Percentiles rank a stretch among this genome's conserved stretches.
Conservation (phyloP, 2,329 filamentous ascomycete species). For the Aspergillus sp. region DNA sequence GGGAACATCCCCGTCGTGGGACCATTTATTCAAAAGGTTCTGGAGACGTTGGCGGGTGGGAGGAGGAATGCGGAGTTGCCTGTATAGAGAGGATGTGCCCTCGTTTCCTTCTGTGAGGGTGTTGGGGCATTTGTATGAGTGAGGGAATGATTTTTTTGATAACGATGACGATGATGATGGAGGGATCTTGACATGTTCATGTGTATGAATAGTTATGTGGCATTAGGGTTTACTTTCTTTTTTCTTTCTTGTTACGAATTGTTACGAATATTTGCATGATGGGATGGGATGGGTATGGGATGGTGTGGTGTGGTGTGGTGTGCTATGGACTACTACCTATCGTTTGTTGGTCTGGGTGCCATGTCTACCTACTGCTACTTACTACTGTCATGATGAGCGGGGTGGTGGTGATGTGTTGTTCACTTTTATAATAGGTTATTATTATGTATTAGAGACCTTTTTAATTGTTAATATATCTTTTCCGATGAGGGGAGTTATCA, state of each 20-base stretch:
- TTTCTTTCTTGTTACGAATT: background rate
- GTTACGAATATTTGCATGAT: background rate
- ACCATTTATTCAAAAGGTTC: conserved; percentile 74
- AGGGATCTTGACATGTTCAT: background rate
- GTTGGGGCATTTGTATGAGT: background rate
- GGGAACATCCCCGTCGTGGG: conserved; percentile 82
- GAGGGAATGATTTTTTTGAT: background rate
- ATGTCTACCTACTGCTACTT: background rate
- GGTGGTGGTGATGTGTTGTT: background rate
- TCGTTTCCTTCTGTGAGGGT: too few relatives aligned
- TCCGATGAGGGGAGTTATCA: background rate
- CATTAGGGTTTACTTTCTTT: background rate
- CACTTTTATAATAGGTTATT: background rate
- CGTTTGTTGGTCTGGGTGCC: background rate
- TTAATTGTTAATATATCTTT: conserved; percentile 6
- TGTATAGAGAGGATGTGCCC: conserved; percentile 24
- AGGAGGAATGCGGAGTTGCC: conserved; percentile 71
- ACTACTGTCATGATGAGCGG: background rate
- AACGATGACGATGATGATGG: background rate
- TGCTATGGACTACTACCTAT: background rate
- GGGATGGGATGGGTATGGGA: background rate
- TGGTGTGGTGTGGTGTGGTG: too few relatives aligned
- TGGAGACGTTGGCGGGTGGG: conserved; percentile 71
- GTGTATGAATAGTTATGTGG: background rate
- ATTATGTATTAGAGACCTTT: background rate